Base-by-base conservation (phyloP, 768 basidiomycete genomes). In the Lentinula guzmanii region DNA sequence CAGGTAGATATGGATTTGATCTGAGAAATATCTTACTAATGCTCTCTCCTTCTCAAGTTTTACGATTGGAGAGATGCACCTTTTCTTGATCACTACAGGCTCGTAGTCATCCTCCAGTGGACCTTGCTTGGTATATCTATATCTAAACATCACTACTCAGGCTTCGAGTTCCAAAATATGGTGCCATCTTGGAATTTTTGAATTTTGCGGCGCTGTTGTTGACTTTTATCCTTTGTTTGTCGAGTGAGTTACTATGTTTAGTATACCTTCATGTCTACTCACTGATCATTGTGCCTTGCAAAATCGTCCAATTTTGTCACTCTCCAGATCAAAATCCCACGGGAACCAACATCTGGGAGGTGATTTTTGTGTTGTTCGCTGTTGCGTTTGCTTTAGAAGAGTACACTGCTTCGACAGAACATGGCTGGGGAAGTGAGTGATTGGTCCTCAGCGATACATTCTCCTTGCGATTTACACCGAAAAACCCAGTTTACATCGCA, bases 1-100 rank as follows among this genome's bases (percentile, higher is more conserved):
- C 59, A 60, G 51, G 59, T 60, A 4, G 21, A 18, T 31, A 11
- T 39, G 37, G 13, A 39, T 31, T 39, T 5, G 35, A 39, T 13
- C 15, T 33, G 13, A 34, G n/a, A 21, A 39, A 39, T 28, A 28
- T 21, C 35, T 39, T 31, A 31, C 18, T 8, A 16, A 33, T 33
- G 11, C 24, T 21, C 28, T 60, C 42, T 24, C 56, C 83, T 83
- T 16, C 91, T 89, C 64, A 85, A 87, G 66, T 77, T 87, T 35
- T 93, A 94, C 70, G 80, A 92, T 67, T 76, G 79, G 41, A 79
- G 82, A 28, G 80, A 76, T 16, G 84, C 85, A 1, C 86, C 90
- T 0, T 86, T 91, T 68, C 79, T 95, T 13, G 89, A 95, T 69
- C 93, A 97, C 69, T 93, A 94, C 68, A 79, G 91, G 86, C 86